These are phyloP conservation scores for Mortierella sp. DNA, from an alignment of 371 early-diverging fungal species.

Conservation along the genomic window DNA sequence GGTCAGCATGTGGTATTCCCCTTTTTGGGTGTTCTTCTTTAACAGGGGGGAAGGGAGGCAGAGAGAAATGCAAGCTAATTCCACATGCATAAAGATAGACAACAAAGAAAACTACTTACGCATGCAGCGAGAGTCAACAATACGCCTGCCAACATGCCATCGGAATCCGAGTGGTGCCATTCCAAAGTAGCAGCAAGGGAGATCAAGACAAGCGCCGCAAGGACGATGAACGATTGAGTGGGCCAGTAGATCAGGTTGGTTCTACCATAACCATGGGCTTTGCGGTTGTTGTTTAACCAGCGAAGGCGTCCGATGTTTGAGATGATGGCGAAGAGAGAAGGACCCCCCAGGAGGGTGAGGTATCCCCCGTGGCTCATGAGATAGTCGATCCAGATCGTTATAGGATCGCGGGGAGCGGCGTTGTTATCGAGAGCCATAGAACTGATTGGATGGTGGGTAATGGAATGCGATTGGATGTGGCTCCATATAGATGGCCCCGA, in stretches of 20 bases:
- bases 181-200: not conserved
- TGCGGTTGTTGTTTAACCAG: conserved; percentile 7
- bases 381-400: conserved; percentile 27
- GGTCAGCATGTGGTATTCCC: not conserved
- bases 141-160: conserved; percentile 16
- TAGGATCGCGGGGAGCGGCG: conserved; percentile 18
- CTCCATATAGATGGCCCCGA: conserved; percentile 22
- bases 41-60: not conserved
- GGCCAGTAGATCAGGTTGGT: conserved; percentile 51
- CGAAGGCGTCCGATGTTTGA: conserved; percentile 24
- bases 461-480: not conserved
- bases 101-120: conserved; percentile 10
- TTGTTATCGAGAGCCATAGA: not conserved
- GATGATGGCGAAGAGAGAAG: conserved; percentile 24
- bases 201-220: conserved; percentile 20
- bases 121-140: conserved; percentile 21
- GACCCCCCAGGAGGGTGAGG: conserved; percentile 26
- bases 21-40: not conserved
- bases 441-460: not conserved
- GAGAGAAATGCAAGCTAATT: not conserved
- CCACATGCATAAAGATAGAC: not conserved
- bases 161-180: not conserved
- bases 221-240: conserved; percentile 24
- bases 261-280: conserved; percentile 32
- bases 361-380: conserved; percentile 38